phyloP scores from a whole-genome alignment of 495 filamentous ascomycete genomes.

The Penicillium robsamsonii region DNA sequence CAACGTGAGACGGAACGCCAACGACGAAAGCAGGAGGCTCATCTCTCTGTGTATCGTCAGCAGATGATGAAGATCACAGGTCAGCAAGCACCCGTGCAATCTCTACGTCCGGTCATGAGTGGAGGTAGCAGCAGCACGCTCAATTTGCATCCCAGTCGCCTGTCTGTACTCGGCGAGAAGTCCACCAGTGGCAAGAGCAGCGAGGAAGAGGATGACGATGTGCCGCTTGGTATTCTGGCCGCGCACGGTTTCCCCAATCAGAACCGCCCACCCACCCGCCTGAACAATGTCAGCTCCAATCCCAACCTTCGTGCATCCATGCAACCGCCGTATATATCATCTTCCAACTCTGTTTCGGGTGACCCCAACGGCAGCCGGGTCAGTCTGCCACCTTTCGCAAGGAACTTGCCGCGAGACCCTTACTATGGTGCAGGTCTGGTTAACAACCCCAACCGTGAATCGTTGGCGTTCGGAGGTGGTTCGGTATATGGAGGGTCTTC shows the following conservation, averaged over 20 bases:
- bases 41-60: slow-evolving; percentile 86
- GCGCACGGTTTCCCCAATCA: slow-evolving; percentile 91
- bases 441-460: slow-evolving; percentile 71
- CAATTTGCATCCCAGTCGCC: slow-evolving; percentile 33
- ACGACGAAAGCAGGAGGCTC: slow-evolving; percentile 85
- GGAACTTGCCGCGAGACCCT: slow-evolving; percentile 82
- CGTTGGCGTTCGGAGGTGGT: slow-evolving; percentile 63
- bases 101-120: slow-evolving; percentile 40
- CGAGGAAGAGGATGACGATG: slow-evolving; percentile 80
- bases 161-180: slow-evolving; percentile 36
- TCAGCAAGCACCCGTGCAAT: slow-evolving; percentile 52
- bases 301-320: slow-evolving; percentile 48
- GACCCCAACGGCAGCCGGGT: slow-evolving; percentile 42
- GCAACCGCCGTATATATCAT: slow-evolving; percentile 33
- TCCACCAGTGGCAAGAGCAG: slow-evolving; percentile 48
- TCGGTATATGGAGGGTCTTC: slow-evolving; percentile 54
- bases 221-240: slow-evolving; percentile 82
- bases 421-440: slow-evolving; percentile 83
- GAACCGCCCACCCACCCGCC: slow-evolving; percentile 72
- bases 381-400: slow-evolving; percentile 78
- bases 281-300: slow-evolving; percentile 61
- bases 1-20: slow-evolving; percentile 69
- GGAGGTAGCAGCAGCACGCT: slow-evolving; percentile 46
- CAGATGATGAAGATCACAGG: slow-evolving; percentile 97
- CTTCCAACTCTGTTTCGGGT: slow-evolving; percentile 43